Evolutionary conservation across 2,329 filamentous ascomycete species (phyloP), one percentile per base, ranked within the genome.

Genomic region (Ophiobolus disseminans): DNA sequence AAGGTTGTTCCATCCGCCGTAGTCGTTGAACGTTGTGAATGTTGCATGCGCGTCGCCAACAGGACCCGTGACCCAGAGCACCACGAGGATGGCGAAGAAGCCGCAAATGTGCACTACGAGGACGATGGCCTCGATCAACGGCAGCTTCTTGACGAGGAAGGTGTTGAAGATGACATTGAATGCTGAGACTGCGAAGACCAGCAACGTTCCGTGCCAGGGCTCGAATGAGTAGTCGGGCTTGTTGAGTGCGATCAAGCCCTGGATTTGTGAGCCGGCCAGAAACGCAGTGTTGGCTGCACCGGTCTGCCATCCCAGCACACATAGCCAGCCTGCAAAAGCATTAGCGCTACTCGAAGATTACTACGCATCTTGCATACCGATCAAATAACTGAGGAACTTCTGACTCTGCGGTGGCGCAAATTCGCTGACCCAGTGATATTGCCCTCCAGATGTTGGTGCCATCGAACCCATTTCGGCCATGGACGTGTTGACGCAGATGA

Each of bases 61-160:
- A 1, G 74, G 69, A 4, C 41, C 58, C 13, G 55, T 40, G 11
- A 43, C 45, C 53, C 48, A 53, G 7, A 61, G 45, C 9, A 52
- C 44, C 6, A 79, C 73, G 9, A 81, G 57, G 48, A 80, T 72
- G 2, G 72, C 76, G 50, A 82, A 76, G 54, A 81, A 78, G 1
- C 78, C 79, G n/a, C 76, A 57, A n/a, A 81, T 62, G 43, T 82
- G 79, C 3, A 82, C 43, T 8, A 77, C 63, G 3, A 80, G 59
- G 11, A 76, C 68, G 8, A 60, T 30, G 4, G 53, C 45, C 39
- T 65, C 57, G 36, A 63, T 43, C n/a, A 53, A 73, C 71, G 62
- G 74, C 63, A 43, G 72, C 17, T 54, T 50, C 40, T 70, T 73
- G 14, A 70, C 69, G 1, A 76, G 50, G 5, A 73, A 37, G 10